phyloP scores from a whole-genome alignment of 441 rosid genomes.

The California macrophylla region DNA sequence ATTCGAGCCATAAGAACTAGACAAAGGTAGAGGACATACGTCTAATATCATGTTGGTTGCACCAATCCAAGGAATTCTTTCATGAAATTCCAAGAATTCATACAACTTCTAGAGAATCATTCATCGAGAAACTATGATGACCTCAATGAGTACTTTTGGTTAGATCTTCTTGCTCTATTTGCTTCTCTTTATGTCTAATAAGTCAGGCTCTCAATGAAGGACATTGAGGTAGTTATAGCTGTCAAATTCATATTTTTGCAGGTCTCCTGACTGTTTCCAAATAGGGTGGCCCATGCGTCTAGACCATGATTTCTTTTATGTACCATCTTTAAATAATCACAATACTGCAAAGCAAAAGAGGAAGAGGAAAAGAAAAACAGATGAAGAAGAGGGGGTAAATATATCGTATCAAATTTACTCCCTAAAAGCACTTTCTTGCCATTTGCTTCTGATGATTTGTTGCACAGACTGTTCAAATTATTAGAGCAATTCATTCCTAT shows the following conservation, averaged over 20 bases:
- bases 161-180: slow-evolving; percentile 16
- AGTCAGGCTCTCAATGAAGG: slow-evolving; percentile 21
- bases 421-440: slow-evolving; percentile 9
- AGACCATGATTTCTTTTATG: slow-evolving; percentile 64
- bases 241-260: slow-evolving; percentile 26
- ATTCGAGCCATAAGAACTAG: no score
- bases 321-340: slow-evolving; percentile 23
- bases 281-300: slow-evolving; percentile 87
- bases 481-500: not conserved
- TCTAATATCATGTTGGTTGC: no score
- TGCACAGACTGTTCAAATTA: not conserved
- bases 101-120: no score
- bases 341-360: slow-evolving; percentile 29
- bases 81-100: no score
- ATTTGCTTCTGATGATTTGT: not conserved
- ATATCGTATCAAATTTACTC: slow-evolving; percentile 12
- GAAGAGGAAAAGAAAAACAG: slow-evolving; percentile 37
- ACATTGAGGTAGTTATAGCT: slow-evolving; percentile 15
- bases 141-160: slow-evolving; percentile 93
- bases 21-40: no score
- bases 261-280: slow-evolving; percentile 86
- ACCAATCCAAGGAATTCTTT: no score
- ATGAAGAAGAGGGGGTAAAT: slow-evolving; percentile 59
- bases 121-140: slow-evolving; percentile 99
- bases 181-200: slow-evolving; percentile 10